Evolutionary conservation across 768 basidiomycete species (phyloP).

Genomic region (Tylopilus sp.): DNA sequence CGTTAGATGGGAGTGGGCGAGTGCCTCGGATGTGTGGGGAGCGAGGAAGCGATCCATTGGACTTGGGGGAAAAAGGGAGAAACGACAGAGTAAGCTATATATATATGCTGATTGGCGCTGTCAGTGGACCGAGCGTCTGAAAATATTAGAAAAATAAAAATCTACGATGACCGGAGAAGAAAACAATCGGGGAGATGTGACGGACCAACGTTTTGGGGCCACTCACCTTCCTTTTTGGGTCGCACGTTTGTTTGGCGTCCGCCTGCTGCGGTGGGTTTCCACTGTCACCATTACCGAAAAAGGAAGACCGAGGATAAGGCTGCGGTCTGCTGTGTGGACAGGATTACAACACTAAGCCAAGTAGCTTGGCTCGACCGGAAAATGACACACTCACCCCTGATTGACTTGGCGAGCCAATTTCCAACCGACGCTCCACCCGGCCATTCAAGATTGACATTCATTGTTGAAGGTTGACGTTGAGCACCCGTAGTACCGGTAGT

Average conservation of each 20-base stretch:
- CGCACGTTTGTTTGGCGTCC: constrained; percentile 22
- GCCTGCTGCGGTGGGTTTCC: no score
- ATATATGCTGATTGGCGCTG: constrained; percentile 11
- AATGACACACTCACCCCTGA: background rate
- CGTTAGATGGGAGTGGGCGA: constrained; percentile 67
- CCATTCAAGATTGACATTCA: no score
- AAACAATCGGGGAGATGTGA: no score
- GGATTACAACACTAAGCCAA: no score
- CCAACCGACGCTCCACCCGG: no score
- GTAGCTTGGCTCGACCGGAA: background rate
- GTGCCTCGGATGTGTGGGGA: constrained; percentile 70
- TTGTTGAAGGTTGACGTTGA: no score
- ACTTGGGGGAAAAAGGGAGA: background rate
- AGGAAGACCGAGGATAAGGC: no score
- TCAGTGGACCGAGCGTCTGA: constrained; percentile 5
- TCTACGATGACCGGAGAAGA: no score
- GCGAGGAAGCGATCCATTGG: constrained; percentile 72
- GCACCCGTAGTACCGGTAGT: no score
- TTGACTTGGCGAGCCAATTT: background rate
- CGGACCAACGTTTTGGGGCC: no score
- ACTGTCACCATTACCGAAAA: background rate
- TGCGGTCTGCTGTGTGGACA: background rate
- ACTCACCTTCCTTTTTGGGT: constrained; percentile 17
- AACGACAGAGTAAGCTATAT: constrained; percentile 2
- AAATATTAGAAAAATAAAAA: background rate